Evolutionary conservation across 2,329 filamentous ascomycete species (phyloP), one percentile per base, ranked within the genome.

Genomic region (Exophiala sp.): DNA sequence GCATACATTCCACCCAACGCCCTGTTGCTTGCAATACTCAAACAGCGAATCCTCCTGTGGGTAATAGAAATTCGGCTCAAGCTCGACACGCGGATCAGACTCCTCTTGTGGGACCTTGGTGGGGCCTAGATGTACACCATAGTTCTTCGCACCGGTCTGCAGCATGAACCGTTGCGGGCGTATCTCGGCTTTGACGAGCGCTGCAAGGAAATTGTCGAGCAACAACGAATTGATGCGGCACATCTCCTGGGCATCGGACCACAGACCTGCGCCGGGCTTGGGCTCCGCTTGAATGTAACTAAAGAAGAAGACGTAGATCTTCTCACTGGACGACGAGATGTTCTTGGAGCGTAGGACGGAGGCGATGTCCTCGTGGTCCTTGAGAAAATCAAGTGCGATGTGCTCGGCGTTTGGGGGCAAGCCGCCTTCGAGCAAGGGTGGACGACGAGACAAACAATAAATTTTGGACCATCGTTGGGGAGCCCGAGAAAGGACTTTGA

Each of bases 51-150:
- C 77, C 66, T 81, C 77, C 66, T 81, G 78, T 0, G 70, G 65
- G 57, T 80, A 81, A 69, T 81, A 81, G 65, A 81, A 81, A 63
- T 81, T 80, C 1, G 74, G 72, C 52, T 75, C 74, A 0, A 77
- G 65, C 3, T 63, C 62, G 7, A 75, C 65, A 7, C 76, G 67
- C 1, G 73, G 70, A 53, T 77, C 74, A 5, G 68, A 68, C 61
- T 81, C 78, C 50, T 75, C 70, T 42, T 72, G 71, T 0, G 77
- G 78, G 2, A 69, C 66, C 1, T 68, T 62, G 0, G 70, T 61
- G 0, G 74, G 75, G 2, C 77, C 77, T 18, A 77, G 68, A 57
- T 81, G 77, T 3, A 76, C 62, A 41, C 71, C 75, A 65, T 80
- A 80, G 61, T 79, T 74, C 65, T 80, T 80, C 1, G 75, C 75